Evolutionary conservation across 202 grass and related monocot genomes (phyloP).

Genomic region (Elaeis oleifera): DNA sequence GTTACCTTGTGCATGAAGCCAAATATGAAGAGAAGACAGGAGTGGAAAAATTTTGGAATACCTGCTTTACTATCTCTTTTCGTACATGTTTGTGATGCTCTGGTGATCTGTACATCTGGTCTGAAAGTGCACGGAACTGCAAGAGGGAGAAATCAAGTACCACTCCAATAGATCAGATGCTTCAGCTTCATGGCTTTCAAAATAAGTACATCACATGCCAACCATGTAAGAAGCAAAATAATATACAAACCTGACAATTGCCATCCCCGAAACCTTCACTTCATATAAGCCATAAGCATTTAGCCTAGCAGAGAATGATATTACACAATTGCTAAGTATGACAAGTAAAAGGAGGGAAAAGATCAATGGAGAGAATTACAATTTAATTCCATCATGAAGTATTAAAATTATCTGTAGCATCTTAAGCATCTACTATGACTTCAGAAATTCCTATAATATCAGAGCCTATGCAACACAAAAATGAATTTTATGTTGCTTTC

Average conservation of each 20-base stretch:
- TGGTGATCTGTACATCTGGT: constrained; percentile 76
- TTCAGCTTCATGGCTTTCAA: not conserved
- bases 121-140: constrained; percentile 95
- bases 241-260: constrained; percentile 74
- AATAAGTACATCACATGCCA: not conserved
- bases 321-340: too few species aligned
- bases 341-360: too few species aligned
- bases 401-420: too few species aligned
- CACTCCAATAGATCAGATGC: constrained; percentile 6
- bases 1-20: too few species aligned
- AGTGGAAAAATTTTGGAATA: constrained; percentile 21
- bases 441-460: too few species aligned
- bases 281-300: constrained; percentile 83
- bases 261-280: constrained; percentile 86
- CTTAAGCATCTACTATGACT: too few species aligned
- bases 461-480: too few species aligned
- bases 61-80: constrained; percentile 45
- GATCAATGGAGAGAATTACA: too few species aligned
- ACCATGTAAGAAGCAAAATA: too few species aligned
- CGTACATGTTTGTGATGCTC: constrained; percentile 94
- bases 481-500: too few species aligned
- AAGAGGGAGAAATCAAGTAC: constrained; percentile 18
- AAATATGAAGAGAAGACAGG: not conserved
- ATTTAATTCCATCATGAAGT: too few species aligned
- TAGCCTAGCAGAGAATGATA: constrained; percentile 45